These are phyloP conservation scores for Polygonum aviculare DNA, from an alignment of 148 eudicot species.

Conservation along the genomic window DNA sequence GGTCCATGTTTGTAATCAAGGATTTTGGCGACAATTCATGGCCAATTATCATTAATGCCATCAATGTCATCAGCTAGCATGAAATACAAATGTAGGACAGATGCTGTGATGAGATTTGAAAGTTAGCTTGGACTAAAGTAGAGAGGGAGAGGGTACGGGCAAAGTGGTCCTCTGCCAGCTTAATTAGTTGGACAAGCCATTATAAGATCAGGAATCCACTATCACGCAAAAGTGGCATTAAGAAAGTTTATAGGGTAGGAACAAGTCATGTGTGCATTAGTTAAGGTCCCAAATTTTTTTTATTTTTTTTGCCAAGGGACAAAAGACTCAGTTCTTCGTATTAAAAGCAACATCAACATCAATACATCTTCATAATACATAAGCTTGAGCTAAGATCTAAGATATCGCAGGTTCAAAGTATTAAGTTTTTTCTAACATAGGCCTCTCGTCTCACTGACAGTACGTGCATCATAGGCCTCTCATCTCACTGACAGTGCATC, in stretches of 20 bases:
- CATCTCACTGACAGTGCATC: background rate
- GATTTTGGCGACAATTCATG: constrained; percentile 1
- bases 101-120: constrained; percentile 5
- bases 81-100: background rate
- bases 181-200: constrained; percentile 1
- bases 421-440: background rate
- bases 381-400: background rate
- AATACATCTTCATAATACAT: background rate
- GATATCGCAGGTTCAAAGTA: background rate
- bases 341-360: background rate
- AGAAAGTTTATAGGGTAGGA: background rate
- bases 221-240: background rate
- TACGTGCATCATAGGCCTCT: background rate
- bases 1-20: background rate
- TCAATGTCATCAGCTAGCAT: constrained; percentile 8
- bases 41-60: background rate
- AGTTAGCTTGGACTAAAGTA: constrained; percentile 1
- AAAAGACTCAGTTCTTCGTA: background rate
- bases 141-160: background rate
- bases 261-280: constrained; percentile 6
- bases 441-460: background rate
- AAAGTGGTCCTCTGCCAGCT: constrained; percentile 7
- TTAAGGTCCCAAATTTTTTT: background rate
- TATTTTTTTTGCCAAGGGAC: background rate
- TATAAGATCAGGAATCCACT: background rate